Base-by-base conservation (phyloP, 108 stramenopile genomes). In the Cyclotella atomus region DNA sequence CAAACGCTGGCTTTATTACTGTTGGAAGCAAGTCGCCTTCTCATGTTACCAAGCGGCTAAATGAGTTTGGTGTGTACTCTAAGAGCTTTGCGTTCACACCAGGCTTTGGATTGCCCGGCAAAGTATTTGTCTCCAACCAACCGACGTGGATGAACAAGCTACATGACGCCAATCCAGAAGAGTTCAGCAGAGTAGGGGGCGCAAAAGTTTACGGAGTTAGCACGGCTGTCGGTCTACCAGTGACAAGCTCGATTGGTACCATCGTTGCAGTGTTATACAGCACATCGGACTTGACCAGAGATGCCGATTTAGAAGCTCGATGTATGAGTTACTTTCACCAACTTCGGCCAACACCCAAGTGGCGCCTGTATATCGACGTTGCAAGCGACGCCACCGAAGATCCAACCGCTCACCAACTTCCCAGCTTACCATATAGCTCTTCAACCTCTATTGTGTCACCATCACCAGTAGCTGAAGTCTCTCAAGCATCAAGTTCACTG, bases 251-350 rank as follows among this genome's bases (percentile, higher is more conserved):
- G 1, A 83, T 94, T 38, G 90, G 90, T 17, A 67, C 67, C 46
- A 88, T 94, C 52, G 85, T 91, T 30, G 85, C 88, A 7, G 65
- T 61, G 14, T 47, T 94, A 47, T 94, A 94, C 65, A 90, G 89
- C 53, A 71, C 57, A 16, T 36, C 65, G 4, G 66, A 76, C 50
- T 44, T 89, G 33, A 49, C 46, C 7, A 86, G 81, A 49, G 68
- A 91, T 68, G 2, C 46, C 3, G 19, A 10, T 9, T 53, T 87
- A 24, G 76, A 83, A 10, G 24, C 83, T 44, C 61, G 56, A 16
- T 67, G 73, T 47, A 65, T 72, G 14, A 63, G 69, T 3, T 82
- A 76, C 30, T 68, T 89, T 24, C 49, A 76, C 27, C 85, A 59
- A 38, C 81, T 81, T 35, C 62, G 65, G 53, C 89, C 89, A 2